Base-by-base conservation (phyloP, 2,329 filamentous ascomycete species). In the Stemphylium beticola region DNA sequence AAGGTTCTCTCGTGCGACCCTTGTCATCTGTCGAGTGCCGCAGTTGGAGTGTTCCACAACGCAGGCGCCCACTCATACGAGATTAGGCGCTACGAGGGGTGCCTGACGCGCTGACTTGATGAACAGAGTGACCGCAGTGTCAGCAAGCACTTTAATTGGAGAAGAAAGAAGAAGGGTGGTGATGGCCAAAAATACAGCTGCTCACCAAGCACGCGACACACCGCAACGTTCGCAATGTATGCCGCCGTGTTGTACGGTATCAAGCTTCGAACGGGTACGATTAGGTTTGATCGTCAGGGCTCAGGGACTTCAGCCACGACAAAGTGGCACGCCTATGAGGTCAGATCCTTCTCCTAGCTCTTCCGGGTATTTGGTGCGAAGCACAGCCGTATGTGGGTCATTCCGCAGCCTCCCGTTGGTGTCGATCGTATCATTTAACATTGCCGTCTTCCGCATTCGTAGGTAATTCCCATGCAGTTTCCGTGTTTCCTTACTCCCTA, bases 261-360 rank as follows among this genome's bases (percentile, higher is more conserved):
- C 26, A 29, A 29, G 26, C 10, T 29, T 4, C 26, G 26, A 29
- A 29, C 10, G 33, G 32, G 29, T 26, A 51, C 54, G 59, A 55
- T 57, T 57, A 57, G 34, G 40, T 45, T 50, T 11, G 62, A 62
- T 55, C 45, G 37, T 52, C 53, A 57, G 54, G 49, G 46, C 31
- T n/a, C 33, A 24, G 33, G 20, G 15, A 26, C 33, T 48, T 47
- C 39, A 62, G 62, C 60, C 62, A 64, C 56, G 43, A 37, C 50
- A 32, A 48, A 33, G 51, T 39, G 39, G 52, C 41, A 50, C 52
- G 46, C 29, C 37, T 33, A 62, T 65, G 57, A 65, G 61, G 61
- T 64, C 62, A 62, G 49, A 51, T 41, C 24, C 17, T 41, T 18
- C 17, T 53, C 53, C 52, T 49, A 56, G 53, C 53, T 48, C 47